Percentiles rank a stretch among this genome's conserved stretches.
Conservation (phyloP, 352 stramenopile species). For the Globisporangium nodosum region DNA sequence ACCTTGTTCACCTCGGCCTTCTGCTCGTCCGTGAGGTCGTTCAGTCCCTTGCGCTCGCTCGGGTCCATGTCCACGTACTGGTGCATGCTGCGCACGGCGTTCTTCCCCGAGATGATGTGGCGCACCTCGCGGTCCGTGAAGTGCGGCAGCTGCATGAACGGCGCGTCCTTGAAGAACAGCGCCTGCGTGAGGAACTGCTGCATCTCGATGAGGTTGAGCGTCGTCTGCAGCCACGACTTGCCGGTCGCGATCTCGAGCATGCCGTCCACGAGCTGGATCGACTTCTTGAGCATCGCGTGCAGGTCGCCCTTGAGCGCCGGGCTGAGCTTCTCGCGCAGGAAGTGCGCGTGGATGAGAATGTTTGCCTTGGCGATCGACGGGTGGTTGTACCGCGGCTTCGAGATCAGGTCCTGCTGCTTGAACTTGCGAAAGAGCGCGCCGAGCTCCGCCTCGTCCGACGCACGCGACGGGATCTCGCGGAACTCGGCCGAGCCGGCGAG, state of each 20-base stretch:
- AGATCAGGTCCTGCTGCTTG: constrained; percentile 74
- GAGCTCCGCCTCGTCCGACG: constrained; percentile 61
- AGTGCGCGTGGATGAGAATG: constrained; percentile 93
- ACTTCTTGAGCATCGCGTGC: constrained; percentile 93
- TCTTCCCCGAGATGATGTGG: constrained; percentile 91
- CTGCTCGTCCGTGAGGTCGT: constrained; percentile 87
- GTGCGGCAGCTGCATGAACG: constrained; percentile 90
- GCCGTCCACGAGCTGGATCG: constrained; percentile 95
- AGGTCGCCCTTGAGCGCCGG: constrained; percentile 82
- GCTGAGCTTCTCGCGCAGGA: constrained; percentile 86
- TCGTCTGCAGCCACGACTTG: constrained; percentile 93
- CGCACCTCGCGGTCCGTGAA: constrained; percentile 88
- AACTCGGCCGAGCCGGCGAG: constrained; percentile 89
- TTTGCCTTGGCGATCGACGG: constrained; percentile 82
- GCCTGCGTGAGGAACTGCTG: constrained; percentile 96
- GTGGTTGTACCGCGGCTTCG: constrained; percentile 84
- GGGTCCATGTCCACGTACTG: constrained; percentile 92
- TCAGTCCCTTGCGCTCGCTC: constrained; percentile 92
- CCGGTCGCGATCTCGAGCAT: constrained; percentile 98
- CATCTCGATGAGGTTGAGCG: constrained; percentile 96
- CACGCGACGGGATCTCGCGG: constrained; percentile 69
- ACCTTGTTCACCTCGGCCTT: constrained; percentile 92
- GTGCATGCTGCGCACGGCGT: constrained; percentile 87
- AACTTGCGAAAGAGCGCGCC: constrained; percentile 66
- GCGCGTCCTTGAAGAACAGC: constrained; percentile 91